Base-by-base conservation (phyloP, 2,329 filamentous ascomycete genomes). In the Alternaria sp. region DNA sequence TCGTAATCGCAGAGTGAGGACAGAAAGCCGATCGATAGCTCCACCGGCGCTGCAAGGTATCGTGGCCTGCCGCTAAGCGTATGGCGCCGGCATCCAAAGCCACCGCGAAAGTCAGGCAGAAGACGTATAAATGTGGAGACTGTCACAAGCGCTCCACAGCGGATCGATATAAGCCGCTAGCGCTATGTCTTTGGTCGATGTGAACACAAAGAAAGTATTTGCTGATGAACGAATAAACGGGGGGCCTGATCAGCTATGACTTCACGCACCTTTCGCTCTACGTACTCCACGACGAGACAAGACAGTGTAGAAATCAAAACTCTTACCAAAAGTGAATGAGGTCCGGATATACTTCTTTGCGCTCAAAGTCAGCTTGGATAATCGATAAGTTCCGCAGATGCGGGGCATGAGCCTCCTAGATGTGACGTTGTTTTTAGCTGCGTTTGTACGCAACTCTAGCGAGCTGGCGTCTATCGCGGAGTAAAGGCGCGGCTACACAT, bases 371-470 rank as follows among this genome's bases (percentile, higher is more conserved):
- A 25, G 25, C 11, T 44, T 12, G 14, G 8, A 14, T n/a, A 40
- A 9, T 20, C 16, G 5, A 18, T 20, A 36, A 11, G 36, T 18
- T 43, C 34, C 20, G 48, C 18, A 50, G 32, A n/a, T 49, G 51
- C 27, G 16, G 22, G 46, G 40, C 30, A 16, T 10, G 18, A 46
- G 20, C n/a, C 12, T 16, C 40, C 12, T 45, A 20, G 40, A 52
- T 52, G 36, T 58, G 64, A 66, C 60, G 66, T 68, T 62, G 57
- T 41, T 60, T 68, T 65, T 65, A 65, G 64, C 61, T 63, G 64
- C 54, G 53, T 59, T 60, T 60, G 44, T 45, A 65, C 54, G 46
- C 57, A 56, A 28, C 46, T 50, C 58, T 64, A 60, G 44, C 65
- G 65, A 66, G 59, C 60, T 57, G 59, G 64, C 66, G 64, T 59